A percentile compares a stretch with the other conserved stretches of the same genome.
Evolutionary conservation across 2,329 filamentous ascomycete genomes (phyloP).

Genomic region (Stagonosporopsis rhizophila): DNA sequence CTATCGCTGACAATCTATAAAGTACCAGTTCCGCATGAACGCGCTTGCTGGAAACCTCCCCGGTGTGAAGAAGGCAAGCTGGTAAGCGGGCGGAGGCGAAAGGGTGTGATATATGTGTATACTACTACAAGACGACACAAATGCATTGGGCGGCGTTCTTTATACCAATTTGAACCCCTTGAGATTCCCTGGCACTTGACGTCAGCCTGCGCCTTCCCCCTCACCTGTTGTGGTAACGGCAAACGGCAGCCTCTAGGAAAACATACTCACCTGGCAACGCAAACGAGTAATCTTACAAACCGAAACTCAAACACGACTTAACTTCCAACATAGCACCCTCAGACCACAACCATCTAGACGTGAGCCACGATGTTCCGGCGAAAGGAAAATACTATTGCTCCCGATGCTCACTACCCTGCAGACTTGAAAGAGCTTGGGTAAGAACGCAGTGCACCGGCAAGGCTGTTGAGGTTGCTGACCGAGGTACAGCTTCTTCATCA

Average conservation of each 20-base stretch:
- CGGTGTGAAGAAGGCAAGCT: conserved; percentile 94
- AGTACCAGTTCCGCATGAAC: conserved; percentile 94
- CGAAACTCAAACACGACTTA: neutral
- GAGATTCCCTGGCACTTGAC: conserved; percentile 5
- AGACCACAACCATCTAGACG: neutral
- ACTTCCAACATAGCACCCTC: neutral
- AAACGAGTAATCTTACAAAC: neutral
- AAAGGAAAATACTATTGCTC: conserved; percentile 70
- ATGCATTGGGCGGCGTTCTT: conserved; percentile 43
- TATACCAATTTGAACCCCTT: neutral
- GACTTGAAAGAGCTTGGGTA: conserved; percentile 77
- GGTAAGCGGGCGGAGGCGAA: conserved; percentile 63
- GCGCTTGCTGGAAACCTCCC: conserved; percentile 85
- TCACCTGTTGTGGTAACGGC: conserved; percentile 22
- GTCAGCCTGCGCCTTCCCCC: conserved; percentile 22
- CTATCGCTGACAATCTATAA: conserved; percentile 21
- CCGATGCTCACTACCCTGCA: conserved; percentile 67
- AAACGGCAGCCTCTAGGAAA: conserved; percentile 13
- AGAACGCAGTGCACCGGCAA: conserved; percentile 26
- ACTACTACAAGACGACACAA: conserved; percentile 24
- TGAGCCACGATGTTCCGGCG: conserved; percentile 75
- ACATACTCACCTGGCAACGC: neutral
- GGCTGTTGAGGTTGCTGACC: neutral
- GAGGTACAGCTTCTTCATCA: conserved; percentile 74
- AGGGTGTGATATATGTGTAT: conserved; percentile 34